phyloP scores from a whole-genome alignment of 2,329 filamentous ascomycete species.

The Teratosphaeria destructans region DNA sequence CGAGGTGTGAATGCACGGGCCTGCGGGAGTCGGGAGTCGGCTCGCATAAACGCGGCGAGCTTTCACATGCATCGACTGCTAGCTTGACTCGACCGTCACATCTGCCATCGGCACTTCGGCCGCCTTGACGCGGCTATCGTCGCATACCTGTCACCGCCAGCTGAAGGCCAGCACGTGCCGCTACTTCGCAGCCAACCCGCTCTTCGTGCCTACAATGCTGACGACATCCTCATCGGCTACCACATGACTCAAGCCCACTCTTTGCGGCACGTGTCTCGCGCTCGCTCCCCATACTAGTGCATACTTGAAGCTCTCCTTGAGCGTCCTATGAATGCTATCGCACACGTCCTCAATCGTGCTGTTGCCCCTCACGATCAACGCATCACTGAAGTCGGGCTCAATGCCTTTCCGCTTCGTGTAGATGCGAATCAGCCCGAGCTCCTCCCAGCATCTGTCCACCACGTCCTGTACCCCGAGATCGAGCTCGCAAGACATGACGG shows the following conservation, averaged over 20 bases:
- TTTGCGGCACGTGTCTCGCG: conserved; percentile 85
- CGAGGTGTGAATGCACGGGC: neutral
- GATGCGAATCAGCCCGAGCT: conserved; percentile 77
- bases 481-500: conserved; percentile 94
- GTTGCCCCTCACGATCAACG: conserved; percentile 80
- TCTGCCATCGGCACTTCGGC: neutral
- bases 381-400: conserved; percentile 82
- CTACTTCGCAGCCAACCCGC: conserved; percentile 22
- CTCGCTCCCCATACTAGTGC: conserved; percentile 96
- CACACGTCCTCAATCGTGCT: conserved; percentile 94
- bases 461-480: conserved; percentile 90
- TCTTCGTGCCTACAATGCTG: conserved; percentile 45
- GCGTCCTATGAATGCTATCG: conserved; percentile 80
- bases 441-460: conserved; percentile 88
- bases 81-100: neutral
- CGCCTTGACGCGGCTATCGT: neutral
- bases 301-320: conserved; percentile 99
- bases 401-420: conserved; percentile 94
- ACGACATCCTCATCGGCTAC: conserved; percentile 64
- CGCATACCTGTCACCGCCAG: neutral
- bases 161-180: neutral
- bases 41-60: neutral
- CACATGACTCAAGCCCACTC: conserved; percentile 74
- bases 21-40: neutral
- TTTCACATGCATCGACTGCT: neutral